phyloP scores from a whole-genome alignment of 78 protist genomes.

The Tieghemostelium lacteum region DNA sequence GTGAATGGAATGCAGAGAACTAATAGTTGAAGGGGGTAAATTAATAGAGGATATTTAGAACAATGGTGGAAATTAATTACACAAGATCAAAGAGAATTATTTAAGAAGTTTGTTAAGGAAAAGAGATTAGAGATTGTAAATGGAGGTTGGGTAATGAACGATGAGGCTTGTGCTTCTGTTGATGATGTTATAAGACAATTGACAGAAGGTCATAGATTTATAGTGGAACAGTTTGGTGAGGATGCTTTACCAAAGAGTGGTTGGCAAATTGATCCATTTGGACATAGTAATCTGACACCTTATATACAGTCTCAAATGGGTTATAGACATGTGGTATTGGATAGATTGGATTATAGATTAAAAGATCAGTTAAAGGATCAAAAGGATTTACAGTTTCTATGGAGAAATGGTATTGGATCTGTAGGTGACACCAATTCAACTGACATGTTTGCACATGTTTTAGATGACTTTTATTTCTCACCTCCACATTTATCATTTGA shows the following conservation, averaged over 20 bases:
- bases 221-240: conserved; percentile 43
- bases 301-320: conserved; percentile 46
- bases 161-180: conserved; percentile 28
- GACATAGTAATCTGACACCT: conserved; percentile 41
- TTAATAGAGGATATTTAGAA: conserved; percentile 49
- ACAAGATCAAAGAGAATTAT: neutral
- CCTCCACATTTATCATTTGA: conserved; percentile 25
- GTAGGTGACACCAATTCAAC: too few species aligned
- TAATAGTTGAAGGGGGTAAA: too few species aligned
- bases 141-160: conserved; percentile 51
- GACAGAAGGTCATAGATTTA: conserved; percentile 35
- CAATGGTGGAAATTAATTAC: conserved; percentile 19
- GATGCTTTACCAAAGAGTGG: conserved; percentile 28
- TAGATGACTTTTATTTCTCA: conserved; percentile 32
- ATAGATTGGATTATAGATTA: conserved; percentile 14
- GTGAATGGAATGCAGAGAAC: too few species aligned
- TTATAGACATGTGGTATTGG: conserved; percentile 29
- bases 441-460: conserved; percentile 67
- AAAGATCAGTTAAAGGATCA: conserved; percentile 11
- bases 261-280: conserved; percentile 78
- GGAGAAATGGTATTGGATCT: conserved; percentile 24
- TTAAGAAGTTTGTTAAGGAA: conserved; percentile 8
- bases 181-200: conserved; percentile 37
- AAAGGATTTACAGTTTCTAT: conserved; percentile 27
- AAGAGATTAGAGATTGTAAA: conserved; percentile 31